phyloP scores from a whole-genome alignment of 345 rosid species.

The Rubroshorea leprosula region DNA sequence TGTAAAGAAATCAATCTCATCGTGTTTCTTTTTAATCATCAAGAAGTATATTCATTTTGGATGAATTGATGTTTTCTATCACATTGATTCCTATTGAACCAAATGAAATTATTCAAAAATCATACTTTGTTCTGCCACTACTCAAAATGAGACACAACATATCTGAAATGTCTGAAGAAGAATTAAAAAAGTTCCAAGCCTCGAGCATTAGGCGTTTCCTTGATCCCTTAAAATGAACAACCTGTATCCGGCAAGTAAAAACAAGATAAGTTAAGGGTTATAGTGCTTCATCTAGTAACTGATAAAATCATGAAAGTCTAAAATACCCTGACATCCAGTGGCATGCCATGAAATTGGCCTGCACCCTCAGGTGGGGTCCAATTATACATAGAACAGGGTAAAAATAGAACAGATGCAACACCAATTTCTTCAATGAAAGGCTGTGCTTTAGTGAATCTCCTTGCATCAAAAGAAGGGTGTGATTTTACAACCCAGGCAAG shows the following conservation, averaged over 20 bases:
- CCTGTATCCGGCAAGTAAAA: constrained; percentile 31
- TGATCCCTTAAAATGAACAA: constrained; percentile 93
- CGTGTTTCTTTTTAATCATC: no score
- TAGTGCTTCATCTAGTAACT: neutral
- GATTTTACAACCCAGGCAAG: constrained; percentile 68
- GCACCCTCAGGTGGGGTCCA: constrained; percentile 99
- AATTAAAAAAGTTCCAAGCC: constrained; percentile 77
- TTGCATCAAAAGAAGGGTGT: constrained; percentile 53
- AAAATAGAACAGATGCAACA: constrained; percentile 60
- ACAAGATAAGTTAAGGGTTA: neutral
- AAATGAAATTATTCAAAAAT: constrained; percentile 37
- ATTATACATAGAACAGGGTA: constrained; percentile 77
- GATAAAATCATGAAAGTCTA: neutral
- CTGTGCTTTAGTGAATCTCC: constrained; percentile 56
- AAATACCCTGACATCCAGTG: constrained; percentile 57
- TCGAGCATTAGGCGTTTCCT: constrained; percentile 96
- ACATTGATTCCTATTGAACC: no score
- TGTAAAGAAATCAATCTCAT: no score
- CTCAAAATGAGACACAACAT: constrained; percentile 74
- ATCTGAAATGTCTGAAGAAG: constrained; percentile 50
- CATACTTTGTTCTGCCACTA: constrained; percentile 93
- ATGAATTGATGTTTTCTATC: no score
- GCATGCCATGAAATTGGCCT: constrained; percentile 98
- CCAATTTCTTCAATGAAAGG: constrained; percentile 52
- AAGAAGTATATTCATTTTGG: no score